Evolutionary conservation across 2,329 filamentous ascomycete species (phyloP), one percentile per base, ranked within the genome.

Genomic region (Beauveria sp.): DNA sequence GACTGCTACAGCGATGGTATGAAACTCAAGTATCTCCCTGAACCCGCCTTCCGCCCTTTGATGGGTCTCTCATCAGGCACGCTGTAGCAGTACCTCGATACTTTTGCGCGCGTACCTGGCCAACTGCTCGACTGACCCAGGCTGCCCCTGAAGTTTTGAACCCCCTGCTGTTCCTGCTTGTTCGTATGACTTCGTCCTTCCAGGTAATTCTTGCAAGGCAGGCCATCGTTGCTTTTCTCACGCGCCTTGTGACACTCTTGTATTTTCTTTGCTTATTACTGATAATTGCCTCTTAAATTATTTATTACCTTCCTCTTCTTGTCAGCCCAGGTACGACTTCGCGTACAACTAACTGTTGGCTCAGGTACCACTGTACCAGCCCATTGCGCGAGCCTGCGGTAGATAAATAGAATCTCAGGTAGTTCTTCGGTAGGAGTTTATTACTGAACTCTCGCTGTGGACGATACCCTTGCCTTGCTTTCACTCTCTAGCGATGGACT

Each of bases 21-120:
- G 58, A 60, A 54, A 60, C 58, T 3, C 26, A 60, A 22, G 58
- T 53, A 60, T 30, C 57, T 53, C 56, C 46, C 22, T 51, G 34
- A 7, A 10, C 46, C 46, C 24, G 18, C 14, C 22, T 16, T 18
- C n/a, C 28, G 46, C 18, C 38, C 38, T 52, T 9, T 8, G 26
- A 60, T 22, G 58, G 58, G 26, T 9, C 42, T 10, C 26, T 28
- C 58, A 26, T 60, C 57, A 59, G 57, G 58, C 50, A 53, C 49
- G 8, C 28, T 53, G 58, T 60, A 60, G n/a, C 20, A 20, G 58
- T 54, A 55, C 58, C 34, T 54, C 8, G 26, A 42, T 18, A 40
- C 20, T 51, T 26, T 20, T 42, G 7, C 3, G 16, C 40, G 12
- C 7, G 56, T 45, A 34, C 56, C 56, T 58, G 55, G 55, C 6